Evolutionary conservation across 306 rosid species (phyloP).

Genomic region (Castanea sativa): DNA sequence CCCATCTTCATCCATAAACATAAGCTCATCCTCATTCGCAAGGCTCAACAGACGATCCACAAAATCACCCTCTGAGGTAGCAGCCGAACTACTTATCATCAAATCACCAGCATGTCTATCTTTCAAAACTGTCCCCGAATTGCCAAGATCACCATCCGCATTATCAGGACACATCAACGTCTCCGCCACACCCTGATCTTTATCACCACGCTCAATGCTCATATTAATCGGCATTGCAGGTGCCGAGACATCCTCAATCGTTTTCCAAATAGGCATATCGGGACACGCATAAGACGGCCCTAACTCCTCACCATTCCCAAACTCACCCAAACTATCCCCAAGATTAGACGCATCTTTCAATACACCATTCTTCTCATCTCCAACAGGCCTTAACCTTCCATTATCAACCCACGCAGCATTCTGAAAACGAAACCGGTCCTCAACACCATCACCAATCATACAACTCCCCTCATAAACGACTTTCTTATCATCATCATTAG

Average conservation of each 20-base stretch:
- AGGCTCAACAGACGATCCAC: slow-evolving; percentile 34
- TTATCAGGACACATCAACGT: slow-evolving; percentile 10
- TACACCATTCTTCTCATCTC: neutral
- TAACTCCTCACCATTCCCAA: slow-evolving; percentile 35
- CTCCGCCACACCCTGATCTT: slow-evolving; percentile 11
- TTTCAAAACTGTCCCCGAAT: neutral
- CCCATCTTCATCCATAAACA: slow-evolving; percentile 36
- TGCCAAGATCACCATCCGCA: slow-evolving; percentile 24
- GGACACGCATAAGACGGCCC: slow-evolving; percentile 37
- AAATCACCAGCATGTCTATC: slow-evolving; percentile 16
- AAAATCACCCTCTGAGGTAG: slow-evolving; percentile 26
- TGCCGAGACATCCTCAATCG: slow-evolving; percentile 50
- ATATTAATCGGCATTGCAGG: slow-evolving; percentile 49
- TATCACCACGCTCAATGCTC: slow-evolving; percentile 16
- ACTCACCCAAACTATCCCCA: slow-evolving; percentile 36
- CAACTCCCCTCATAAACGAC: slow-evolving; percentile 12
- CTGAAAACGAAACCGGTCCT: slow-evolving; percentile 13
- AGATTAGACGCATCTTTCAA: slow-evolving; percentile 6
- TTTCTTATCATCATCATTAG: slow-evolving; percentile 8
- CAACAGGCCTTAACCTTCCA: no score
- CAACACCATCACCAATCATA: slow-evolving; percentile 19
- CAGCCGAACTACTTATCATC: slow-evolving; percentile 24
- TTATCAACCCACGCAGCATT: neutral
- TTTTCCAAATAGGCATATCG: slow-evolving; percentile 55
- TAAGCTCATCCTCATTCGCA: slow-evolving; percentile 32